phyloP scores from a whole-genome alignment of 108 stramenopile species.

The Bacterosira constricta region DNA sequence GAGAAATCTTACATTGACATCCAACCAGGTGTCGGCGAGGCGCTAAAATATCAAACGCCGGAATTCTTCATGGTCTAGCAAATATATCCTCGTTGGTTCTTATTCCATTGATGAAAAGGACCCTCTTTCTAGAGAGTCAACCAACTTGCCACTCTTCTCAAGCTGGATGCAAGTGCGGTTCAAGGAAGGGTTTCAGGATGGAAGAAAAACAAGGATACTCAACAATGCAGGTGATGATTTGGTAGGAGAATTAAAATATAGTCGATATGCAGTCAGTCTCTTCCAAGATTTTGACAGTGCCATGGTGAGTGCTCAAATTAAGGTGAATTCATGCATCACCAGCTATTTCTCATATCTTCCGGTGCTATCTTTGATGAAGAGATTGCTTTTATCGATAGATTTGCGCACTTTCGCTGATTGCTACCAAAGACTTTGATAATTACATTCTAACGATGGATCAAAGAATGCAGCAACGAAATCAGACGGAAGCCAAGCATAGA shows the following conservation, averaged over 20 bases:
- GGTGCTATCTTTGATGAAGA: no score
- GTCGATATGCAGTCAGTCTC: conserved; percentile 2
- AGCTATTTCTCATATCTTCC: no score
- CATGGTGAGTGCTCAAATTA: conserved; percentile 8
- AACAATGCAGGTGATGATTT: neutral
- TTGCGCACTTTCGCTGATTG: conserved; percentile 13
- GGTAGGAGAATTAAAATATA: neutral
- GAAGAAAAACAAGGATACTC: neutral
- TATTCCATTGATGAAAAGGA: conserved; percentile 60
- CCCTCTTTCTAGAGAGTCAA: conserved; percentile 47
- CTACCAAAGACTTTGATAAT: neutral
- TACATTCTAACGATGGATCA: conserved; percentile 36
- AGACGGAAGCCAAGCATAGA: neutral
- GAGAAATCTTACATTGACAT: conserved; percentile 46
- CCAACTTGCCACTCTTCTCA: conserved; percentile 49
- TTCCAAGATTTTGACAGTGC: conserved; percentile 9
- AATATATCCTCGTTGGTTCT: conserved; percentile 72
- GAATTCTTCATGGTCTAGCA: conserved; percentile 60
- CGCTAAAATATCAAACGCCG: conserved; percentile 49
- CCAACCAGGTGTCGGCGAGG: conserved; percentile 51
- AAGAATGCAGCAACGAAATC: conserved; percentile 12
- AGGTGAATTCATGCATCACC: no score
- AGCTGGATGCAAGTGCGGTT: conserved; percentile 57
- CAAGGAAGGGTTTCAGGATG: conserved; percentile 35
- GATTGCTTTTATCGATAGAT: conserved; percentile 24